Evolutionary conservation across 257 asterid species (phyloP), one percentile per base, ranked within the genome.

Genomic region (Thymus quinquecostatus): DNA sequence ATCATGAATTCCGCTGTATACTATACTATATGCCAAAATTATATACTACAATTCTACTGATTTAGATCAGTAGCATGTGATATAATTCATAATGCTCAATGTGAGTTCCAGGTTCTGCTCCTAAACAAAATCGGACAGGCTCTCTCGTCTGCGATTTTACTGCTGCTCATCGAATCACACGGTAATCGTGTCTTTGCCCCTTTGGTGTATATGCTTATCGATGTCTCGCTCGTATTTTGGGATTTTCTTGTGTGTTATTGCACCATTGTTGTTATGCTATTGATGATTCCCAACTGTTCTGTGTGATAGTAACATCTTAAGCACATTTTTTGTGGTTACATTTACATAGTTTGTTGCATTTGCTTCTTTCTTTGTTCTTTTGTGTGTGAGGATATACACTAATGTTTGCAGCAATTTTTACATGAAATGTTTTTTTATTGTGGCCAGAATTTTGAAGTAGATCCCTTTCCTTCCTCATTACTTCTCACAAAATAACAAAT

Each of bases 341-440:
- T 38, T 5, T 38, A 38, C 41, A 7, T 38, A 38, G 6, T 4
- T 4, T 38, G 7, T 38, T 38, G 8, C 41, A 8, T 30, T 2
- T 9, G 30, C 30, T 65, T 8, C 21, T 14, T 32, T 33, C 44
- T 32, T 2, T 47, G 12, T 29, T 45, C 2, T 28, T 40, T 10
- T 53, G n/a, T 34, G 50, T 34, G 10, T 12, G 64, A 29, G 40
- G 11, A 0, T 29, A 33, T 51, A 33, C 58, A 63, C 63, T 10
- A 13, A 62, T n/a, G 41, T 14, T 51, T 54, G 67, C 51, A 58
- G 38, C 62, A 68, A 27, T 59, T 68, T 54, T 53, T 1, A 40
- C 53, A n/a, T 59, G 14, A 59, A 59, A 66, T 13, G 6, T 14
- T 33, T 55, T 2, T 44, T 21, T 21, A 21, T 21, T 43, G 68